Evolutionary conservation across 805 yeast genomes (phyloP).

Genomic region (Lipomyces anomalus): DNA sequence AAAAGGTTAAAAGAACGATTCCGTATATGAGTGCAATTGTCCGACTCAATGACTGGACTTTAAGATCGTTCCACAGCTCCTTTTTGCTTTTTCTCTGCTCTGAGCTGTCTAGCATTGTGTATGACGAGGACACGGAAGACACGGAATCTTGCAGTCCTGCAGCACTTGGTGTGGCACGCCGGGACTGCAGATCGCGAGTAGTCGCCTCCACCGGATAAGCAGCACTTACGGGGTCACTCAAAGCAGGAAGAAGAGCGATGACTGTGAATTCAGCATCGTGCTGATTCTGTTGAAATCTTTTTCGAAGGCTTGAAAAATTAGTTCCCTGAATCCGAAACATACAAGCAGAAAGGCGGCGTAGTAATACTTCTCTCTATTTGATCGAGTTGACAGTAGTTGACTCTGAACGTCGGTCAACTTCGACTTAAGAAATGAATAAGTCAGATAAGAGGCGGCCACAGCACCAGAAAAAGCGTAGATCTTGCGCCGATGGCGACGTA

Average conservation of each 20-base stretch:
- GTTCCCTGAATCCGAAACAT: conserved; percentile 1
- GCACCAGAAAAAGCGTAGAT: conserved; percentile 12
- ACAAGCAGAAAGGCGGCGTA: background rate
- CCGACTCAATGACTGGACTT: conserved; percentile 66
- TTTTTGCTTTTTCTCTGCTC: conserved; percentile 42
- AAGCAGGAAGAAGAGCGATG: conserved; percentile 72
- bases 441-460: conserved; percentile 13
- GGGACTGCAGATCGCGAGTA: conserved; percentile 61
- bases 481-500: conserved; percentile 20
- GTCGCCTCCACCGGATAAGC: conserved; percentile 65
- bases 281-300: conserved; percentile 87
- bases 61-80: conserved; percentile 79
- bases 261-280: conserved; percentile 82
- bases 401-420: conserved; percentile 17
- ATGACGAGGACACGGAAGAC: conserved; percentile 17
- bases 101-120: conserved; percentile 10
- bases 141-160: conserved; percentile 2
- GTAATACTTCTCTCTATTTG: conserved; percentile 18
- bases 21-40: conserved; percentile 66
- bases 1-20: conserved; percentile 60
- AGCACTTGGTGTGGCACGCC: conserved; percentile 35
- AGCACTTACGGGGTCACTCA: conserved; percentile 57
- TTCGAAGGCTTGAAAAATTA: conserved; percentile 43
- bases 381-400: conserved; percentile 5
- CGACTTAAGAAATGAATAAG: conserved; percentile 4